Evolutionary conservation across 176 grass and related monocot genomes (phyloP), one percentile per base, ranked within the genome.

Genomic region (Triticum timopheevii): DNA sequence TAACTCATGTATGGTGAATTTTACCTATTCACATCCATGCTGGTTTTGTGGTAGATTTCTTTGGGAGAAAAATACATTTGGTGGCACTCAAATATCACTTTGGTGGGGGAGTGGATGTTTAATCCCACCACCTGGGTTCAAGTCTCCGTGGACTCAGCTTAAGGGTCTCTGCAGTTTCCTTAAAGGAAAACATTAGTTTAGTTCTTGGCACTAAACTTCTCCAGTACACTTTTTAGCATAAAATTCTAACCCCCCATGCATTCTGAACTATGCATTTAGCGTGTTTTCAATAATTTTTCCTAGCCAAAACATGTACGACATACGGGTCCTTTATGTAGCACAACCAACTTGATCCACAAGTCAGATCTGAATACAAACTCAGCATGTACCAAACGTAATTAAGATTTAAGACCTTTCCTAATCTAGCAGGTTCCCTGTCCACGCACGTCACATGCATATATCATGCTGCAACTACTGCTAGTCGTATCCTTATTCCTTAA

Each of bases 11-110:
- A 22, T 73, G 39, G 30, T 66, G n/a, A 79, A 79, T 45, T 76
- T 84, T 47, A 59, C 15, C 19, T 77, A 77, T 85, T 52, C 13
- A 17, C 30, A 86, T 3, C 44, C 22, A 68, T 78, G 73, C 62
- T 52, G 4, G 63, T 78, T 67, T 36, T 2, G 6, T 56, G 66
- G 9, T 22, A 66, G 34, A 10, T 5, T 10, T 24, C 13, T 25
- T 24, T 73, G 12, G 6, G 66, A 19, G 34, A 40, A 73, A 64
- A 73, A 44, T 23, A 25, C 16, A 7, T 47, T 47, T 45, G 71
- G n/a, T 74, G 40, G 7, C 40, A 75, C 72, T 45, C 10, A 47
- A 74, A 74, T 74, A 74, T 74, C n/a, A 45, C 39, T 27, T 13
- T 6, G 71, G 40, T 47, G 71, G n/a, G 11, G 70, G 71, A 75